A percentile compares a stretch with the other conserved stretches of the same genome.
Conservation (phyloP, 331 rosid genomes). For the Acacia concinna region DNA sequence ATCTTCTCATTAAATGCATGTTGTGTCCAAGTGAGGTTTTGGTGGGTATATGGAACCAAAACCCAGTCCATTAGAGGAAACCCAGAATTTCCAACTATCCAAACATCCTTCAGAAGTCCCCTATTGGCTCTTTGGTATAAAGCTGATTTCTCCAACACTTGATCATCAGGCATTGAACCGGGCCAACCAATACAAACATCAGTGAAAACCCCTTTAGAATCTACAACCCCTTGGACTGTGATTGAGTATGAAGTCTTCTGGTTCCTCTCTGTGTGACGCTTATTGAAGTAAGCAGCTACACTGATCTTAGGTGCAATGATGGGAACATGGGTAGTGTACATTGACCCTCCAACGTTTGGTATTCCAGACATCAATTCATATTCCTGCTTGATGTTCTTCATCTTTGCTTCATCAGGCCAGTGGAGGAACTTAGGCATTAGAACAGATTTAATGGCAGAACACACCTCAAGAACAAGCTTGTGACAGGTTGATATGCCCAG, state of each 20-base stretch:
- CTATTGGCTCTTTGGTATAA: conserved; percentile 43
- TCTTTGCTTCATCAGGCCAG: conserved; percentile 52
- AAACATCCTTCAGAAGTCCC: conserved; percentile 53
- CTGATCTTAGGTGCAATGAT: conserved; percentile 75
- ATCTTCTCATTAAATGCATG: conserved; percentile 67
- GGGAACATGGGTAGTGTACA: conserved; percentile 83
- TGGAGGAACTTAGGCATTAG: conserved; percentile 59
- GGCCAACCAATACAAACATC: conserved; percentile 81
- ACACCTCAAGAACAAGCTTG: conserved; percentile 75
- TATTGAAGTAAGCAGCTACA: conserved; percentile 61
- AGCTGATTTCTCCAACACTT: conserved; percentile 63
- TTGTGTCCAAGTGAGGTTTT: conserved; percentile 69
- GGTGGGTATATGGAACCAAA: conserved; percentile 59
- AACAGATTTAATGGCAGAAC: conserved; percentile 59
- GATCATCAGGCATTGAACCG: conserved; percentile 64
- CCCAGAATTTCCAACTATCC: conserved; percentile 69
- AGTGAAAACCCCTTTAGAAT: conserved; percentile 55
- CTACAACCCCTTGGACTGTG: conserved; percentile 78
- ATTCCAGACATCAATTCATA: conserved; percentile 57
- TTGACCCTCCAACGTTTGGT: conserved; percentile 54
- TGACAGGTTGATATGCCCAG: conserved; percentile 83
- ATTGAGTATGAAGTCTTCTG: conserved; percentile 75
- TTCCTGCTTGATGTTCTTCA: conserved; percentile 35
- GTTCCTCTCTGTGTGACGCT: conserved; percentile 64
- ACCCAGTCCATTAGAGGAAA: conserved; percentile 63